phyloP scores from a whole-genome alignment of 306 rosid species.

The Mimosa bimucronata region DNA sequence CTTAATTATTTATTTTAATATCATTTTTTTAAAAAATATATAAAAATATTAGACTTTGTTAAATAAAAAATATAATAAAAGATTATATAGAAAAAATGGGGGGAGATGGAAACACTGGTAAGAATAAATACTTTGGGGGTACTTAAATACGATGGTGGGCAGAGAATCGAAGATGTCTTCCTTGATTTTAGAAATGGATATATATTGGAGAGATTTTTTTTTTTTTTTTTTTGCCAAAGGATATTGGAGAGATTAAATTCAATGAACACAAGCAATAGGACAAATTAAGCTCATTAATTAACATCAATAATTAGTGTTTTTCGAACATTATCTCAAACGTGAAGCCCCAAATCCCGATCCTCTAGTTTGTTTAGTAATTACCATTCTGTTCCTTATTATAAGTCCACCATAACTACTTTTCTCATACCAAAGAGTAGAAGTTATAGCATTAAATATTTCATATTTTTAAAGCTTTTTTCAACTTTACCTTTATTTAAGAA shows the following conservation, averaged over 20 bases:
- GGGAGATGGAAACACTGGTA: background rate
- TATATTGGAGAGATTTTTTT: constrained; percentile 30
- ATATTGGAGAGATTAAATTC: constrained; percentile 35
- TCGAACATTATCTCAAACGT: background rate
- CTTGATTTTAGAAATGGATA: constrained; percentile 43
- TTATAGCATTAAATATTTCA: too few relatives aligned
- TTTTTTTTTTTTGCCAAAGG: too few relatives aligned
- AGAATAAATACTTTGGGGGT: constrained; percentile 33
- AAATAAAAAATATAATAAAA: background rate
- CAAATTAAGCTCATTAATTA: constrained; percentile 27
- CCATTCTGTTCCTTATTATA: background rate
- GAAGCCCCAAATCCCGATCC: constrained; percentile 16
- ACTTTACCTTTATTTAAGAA: too few relatives aligned
- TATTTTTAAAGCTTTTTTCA: too few relatives aligned
- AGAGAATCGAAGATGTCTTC: constrained; percentile 50
- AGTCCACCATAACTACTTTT: too few relatives aligned
- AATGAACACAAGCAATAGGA: constrained; percentile 47
- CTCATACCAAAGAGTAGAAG: too few relatives aligned
- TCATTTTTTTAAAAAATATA: too few relatives aligned
- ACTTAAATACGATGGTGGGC: constrained; percentile 18
- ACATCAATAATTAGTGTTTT: background rate
- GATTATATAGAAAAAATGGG: too few relatives aligned
- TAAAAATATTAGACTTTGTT: background rate
- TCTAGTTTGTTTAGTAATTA: background rate
- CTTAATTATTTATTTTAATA: background rate